Conservation (phyloP, 2,329 filamentous ascomycete genomes). For the Phoma sp. region DNA sequence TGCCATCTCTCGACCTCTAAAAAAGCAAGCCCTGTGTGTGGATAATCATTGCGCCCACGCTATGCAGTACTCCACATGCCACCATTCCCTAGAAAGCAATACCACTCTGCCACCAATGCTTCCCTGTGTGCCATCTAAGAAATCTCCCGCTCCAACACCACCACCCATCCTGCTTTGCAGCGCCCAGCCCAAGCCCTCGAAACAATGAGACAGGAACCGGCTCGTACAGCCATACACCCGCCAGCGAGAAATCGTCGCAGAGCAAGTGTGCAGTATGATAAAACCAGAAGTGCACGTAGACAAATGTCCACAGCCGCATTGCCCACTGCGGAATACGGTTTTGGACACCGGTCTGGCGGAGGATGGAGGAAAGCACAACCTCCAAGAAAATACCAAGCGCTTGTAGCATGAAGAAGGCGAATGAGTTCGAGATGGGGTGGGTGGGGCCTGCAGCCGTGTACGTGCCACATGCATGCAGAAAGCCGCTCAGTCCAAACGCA, state of each 20-base stretch:
- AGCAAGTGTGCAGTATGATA: slow-evolving; percentile 68
- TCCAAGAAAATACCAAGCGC: slow-evolving; percentile 70
- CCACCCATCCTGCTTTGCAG: slow-evolving; percentile 62
- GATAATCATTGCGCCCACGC: background rate
- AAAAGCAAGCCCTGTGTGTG: background rate
- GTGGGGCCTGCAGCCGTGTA: slow-evolving; percentile 64
- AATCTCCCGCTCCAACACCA: slow-evolving; percentile 69
- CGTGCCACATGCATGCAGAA: slow-evolving; percentile 75
- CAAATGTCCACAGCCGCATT: slow-evolving; percentile 63
- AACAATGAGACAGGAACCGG: slow-evolving; percentile 77
- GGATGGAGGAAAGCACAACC: slow-evolving; percentile 9
- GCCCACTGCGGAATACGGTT: slow-evolving; percentile 53
- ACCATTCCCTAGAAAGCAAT: slow-evolving; percentile 46
- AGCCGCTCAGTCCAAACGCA: slow-evolving; percentile 70
- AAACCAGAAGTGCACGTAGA: slow-evolving; percentile 71
- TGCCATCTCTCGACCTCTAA: too few relatives aligned
- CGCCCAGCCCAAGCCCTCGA: slow-evolving; percentile 69
- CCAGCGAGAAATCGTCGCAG: slow-evolving; percentile 75
- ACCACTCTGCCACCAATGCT: slow-evolving; percentile 69
- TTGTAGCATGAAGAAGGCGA: slow-evolving; percentile 76
- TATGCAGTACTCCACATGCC: background rate
- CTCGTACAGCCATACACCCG: slow-evolving; percentile 80
- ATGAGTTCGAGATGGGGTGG: slow-evolving; percentile 57
- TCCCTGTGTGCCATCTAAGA: slow-evolving; percentile 64
- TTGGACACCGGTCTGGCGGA: slow-evolving; percentile 45